phyloP scores from a whole-genome alignment of 305 asterid genomes.

The Fraxinus sp. region DNA sequence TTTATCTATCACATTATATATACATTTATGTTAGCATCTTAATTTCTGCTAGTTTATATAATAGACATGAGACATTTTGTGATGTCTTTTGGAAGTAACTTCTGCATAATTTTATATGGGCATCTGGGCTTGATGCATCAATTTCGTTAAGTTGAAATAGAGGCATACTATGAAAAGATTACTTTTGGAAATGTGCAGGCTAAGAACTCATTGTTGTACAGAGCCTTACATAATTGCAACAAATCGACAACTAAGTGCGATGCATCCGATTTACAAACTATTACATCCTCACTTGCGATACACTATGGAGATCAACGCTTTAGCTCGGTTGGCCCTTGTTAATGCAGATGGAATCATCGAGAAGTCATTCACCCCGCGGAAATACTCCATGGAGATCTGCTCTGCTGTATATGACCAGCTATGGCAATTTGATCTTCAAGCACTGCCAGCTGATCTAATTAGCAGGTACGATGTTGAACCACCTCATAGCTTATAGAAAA shows the following conservation, averaged over 20 bases:
- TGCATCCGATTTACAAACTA: conserved; percentile 59
- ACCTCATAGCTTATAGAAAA: not conserved
- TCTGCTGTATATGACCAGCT: conserved; percentile 41
- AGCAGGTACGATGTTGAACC: not conserved
- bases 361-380: conserved; percentile 47
- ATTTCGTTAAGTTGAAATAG: not conserved
- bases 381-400: conserved; percentile 39
- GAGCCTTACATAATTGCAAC: conserved; percentile 67
- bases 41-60: too few relatives aligned
- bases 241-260: conserved; percentile 54
- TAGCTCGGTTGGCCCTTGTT: conserved; percentile 49
- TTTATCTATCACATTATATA: not conserved
- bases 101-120: not conserved
- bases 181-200: conserved; percentile 30
- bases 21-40: not conserved
- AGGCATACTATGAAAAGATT: not conserved
- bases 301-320: conserved; percentile 66
- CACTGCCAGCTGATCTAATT: too few relatives aligned
- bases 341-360: conserved; percentile 54
- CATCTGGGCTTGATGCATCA: not conserved
- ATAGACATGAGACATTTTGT: not conserved
- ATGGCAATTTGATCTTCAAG: too few relatives aligned
- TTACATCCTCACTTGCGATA: conserved; percentile 58
- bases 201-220: conserved; percentile 53
- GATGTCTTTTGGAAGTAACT: not conserved